These are phyloP conservation scores for Globisporangium sylvaticum DNA, from an alignment of 352 stramenopile species.

Conservation along the genomic window DNA sequence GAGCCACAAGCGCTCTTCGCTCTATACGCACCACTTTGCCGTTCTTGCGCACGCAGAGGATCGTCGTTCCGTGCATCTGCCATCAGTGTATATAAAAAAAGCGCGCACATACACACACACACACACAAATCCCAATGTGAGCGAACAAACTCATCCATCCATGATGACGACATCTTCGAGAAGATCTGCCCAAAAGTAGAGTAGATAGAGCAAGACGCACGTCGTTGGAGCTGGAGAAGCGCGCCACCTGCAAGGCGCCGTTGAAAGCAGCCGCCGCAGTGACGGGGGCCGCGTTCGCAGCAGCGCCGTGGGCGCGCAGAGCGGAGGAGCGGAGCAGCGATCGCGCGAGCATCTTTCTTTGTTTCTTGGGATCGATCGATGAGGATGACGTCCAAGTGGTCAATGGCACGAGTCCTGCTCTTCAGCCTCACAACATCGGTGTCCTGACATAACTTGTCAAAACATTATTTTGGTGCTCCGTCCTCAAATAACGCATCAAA, in stretches of 20 bases:
- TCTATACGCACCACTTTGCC: conserved; percentile 91
- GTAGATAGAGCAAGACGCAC: conserved; percentile 19
- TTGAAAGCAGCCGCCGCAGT: conserved; percentile 17
- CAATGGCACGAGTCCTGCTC: background rate
- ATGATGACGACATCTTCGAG: background rate
- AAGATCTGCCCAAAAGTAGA: background rate
- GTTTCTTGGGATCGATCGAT: background rate
- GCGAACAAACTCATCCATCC: background rate
- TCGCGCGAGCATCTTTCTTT: conserved; percentile 50
- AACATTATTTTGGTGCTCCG: background rate
- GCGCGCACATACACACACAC: background rate
- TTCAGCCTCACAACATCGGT: background rate
- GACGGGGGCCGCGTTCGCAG: conserved; percentile 12
- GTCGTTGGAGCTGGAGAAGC: conserved; percentile 55
- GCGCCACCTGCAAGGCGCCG: conserved; percentile 19
- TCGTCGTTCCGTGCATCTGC: conserved; percentile 95
- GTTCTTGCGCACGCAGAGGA: conserved; percentile 97
- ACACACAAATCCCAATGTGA: background rate
- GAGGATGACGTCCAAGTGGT: conserved; percentile 10
- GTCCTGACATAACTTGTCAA: background rate
- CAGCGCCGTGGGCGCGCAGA: conserved; percentile 18
- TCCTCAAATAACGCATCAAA: background rate
- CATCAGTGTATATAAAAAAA: conserved; percentile 2
- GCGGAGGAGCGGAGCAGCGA: conserved; percentile 45
- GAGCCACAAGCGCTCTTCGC: background rate